Evolutionary conservation across 805 yeast species (phyloP).

Genomic region (Ogataea pini): DNA sequence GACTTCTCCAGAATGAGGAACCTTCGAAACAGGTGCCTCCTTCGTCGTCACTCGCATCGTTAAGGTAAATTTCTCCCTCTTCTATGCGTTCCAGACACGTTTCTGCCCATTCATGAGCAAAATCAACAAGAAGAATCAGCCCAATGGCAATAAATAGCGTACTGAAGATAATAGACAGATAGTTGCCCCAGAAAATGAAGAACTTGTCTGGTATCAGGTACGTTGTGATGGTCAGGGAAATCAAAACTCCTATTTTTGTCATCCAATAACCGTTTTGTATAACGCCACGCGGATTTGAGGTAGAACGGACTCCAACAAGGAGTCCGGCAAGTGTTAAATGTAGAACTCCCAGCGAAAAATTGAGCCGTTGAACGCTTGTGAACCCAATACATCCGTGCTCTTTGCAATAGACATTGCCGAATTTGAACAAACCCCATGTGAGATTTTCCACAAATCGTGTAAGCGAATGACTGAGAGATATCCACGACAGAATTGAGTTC

Average conservation of each 20-base stretch:
- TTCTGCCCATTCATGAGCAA: constrained; percentile 99
- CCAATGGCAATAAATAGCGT: constrained; percentile 88
- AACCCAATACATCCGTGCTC: constrained; percentile 87
- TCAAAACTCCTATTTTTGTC: constrained; percentile 63
- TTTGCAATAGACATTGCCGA: constrained; percentile 57
- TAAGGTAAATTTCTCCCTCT: constrained; percentile 59
- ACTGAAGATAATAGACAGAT: constrained; percentile 81
- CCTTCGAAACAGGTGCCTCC: constrained; percentile 36
- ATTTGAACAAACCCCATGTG: constrained; percentile 66
- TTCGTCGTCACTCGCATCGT: constrained; percentile 47
- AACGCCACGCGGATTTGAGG: constrained; percentile 73
- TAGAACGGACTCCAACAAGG: constrained; percentile 73
- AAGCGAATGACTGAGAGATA: constrained; percentile 82
- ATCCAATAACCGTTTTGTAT: constrained; percentile 95
- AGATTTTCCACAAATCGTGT: constrained; percentile 70
- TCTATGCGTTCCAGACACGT: constrained; percentile 90
- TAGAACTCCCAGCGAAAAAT: constrained; percentile 79
- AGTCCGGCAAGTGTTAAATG: constrained; percentile 72
- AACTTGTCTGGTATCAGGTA: constrained; percentile 86
- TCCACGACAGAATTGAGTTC: constrained; percentile 87
- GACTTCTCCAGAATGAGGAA: constrained; percentile 70
- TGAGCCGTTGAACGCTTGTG: constrained; percentile 89
- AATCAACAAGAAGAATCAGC: constrained; percentile 85
- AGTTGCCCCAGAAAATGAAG: constrained; percentile 87
- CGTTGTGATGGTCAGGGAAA: constrained; percentile 54